These are phyloP conservation scores for Tylopilus intermedius DNA, from an alignment of 768 basidiomycete species.

Conservation along the genomic window DNA sequence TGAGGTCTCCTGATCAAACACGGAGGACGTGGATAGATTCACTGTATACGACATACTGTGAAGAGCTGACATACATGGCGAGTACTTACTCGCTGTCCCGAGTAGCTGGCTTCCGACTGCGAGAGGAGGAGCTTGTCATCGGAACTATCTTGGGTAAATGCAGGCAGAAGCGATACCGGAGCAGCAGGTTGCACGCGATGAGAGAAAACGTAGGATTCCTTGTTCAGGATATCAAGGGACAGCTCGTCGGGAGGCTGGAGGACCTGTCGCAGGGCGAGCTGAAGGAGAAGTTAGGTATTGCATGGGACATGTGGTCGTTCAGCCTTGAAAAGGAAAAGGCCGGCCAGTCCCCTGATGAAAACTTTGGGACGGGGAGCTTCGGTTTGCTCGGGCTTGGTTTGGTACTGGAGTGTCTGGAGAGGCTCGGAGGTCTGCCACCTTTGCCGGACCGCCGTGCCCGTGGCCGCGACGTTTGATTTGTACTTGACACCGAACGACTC, in stretches of 20 bases:
- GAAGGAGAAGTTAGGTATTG: conserved; percentile 38
- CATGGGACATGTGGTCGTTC: conserved; percentile 64
- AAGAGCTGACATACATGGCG: conserved; percentile 69
- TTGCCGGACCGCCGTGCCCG: not conserved
- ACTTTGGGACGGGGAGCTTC: conserved; percentile 61
- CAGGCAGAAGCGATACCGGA: conserved; percentile 55
- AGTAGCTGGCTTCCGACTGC: conserved; percentile 47
- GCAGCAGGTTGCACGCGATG: conserved; percentile 59
- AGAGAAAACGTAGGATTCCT: conserved; percentile 49
- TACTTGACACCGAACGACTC: not conserved
- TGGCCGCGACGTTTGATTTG: not conserved
- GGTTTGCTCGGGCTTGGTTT: conserved; percentile 57
- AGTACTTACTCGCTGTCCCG: conserved; percentile 62
- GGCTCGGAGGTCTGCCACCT: conserved; percentile 30
- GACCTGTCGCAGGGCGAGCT: conserved; percentile 26
- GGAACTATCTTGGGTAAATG: conserved; percentile 74
- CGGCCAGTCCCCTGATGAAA: conserved; percentile 18
- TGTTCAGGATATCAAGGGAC: conserved; percentile 44
- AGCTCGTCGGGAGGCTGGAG: conserved; percentile 30
- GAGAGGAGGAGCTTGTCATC: conserved; percentile 70
- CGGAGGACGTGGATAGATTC: conserved; percentile 12
- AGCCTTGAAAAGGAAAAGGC: conserved; percentile 40
- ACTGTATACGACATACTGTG: conserved; percentile 39
- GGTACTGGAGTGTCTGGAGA: conserved; percentile 56
- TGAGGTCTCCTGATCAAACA: not conserved